Percentiles rank a stretch among this genome's conserved stretches.
These are phyloP conservation scores for Kodamaea leandrae DNA, from an alignment of 805 yeast genomes.

Conservation along the genomic window DNA sequence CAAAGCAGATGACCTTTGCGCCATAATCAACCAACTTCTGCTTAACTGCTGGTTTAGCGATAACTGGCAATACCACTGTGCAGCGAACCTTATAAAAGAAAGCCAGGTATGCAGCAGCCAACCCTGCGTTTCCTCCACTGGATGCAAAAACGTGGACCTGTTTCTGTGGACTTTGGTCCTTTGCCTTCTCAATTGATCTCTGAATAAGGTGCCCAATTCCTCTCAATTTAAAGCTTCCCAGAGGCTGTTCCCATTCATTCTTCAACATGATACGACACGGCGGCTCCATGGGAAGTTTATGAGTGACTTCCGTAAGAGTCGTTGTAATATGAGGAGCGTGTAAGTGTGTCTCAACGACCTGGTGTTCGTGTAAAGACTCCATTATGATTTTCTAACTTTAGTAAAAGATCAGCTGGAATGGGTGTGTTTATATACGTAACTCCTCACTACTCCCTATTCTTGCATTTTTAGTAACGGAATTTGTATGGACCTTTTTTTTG, in stretches of 20 bases:
- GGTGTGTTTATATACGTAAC: too few species aligned
- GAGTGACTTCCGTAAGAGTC: conserved; percentile 39
- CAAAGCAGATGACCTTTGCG: conserved; percentile 49
- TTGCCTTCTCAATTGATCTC: conserved; percentile 28
- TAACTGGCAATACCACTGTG: conserved; percentile 60
- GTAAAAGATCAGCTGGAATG: too few species aligned
- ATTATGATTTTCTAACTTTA: not conserved
- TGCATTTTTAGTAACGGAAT: too few species aligned
- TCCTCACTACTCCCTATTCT: too few species aligned
- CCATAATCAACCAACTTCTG: conserved; percentile 46
- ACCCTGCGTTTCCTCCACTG: conserved; percentile 56
- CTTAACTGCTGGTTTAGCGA: conserved; percentile 46
- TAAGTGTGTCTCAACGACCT: not conserved
- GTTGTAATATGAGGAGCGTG: conserved; percentile 30
- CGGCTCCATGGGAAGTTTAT: conserved; percentile 23
- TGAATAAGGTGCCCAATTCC: conserved; percentile 51
- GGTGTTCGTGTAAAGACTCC: not conserved
- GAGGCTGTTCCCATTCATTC: conserved; percentile 52
- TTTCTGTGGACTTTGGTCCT: conserved; percentile 18
- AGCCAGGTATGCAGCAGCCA: conserved; percentile 53
- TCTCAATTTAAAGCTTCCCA: conserved; percentile 56
- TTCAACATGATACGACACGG: conserved; percentile 46
- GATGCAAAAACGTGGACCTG: conserved; percentile 46
- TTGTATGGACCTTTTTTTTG: not conserved
- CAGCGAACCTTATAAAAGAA: conserved; percentile 38